Conservation (phyloP, 495 filamentous ascomycete genomes). For the Rhypophila decipiens region DNA sequence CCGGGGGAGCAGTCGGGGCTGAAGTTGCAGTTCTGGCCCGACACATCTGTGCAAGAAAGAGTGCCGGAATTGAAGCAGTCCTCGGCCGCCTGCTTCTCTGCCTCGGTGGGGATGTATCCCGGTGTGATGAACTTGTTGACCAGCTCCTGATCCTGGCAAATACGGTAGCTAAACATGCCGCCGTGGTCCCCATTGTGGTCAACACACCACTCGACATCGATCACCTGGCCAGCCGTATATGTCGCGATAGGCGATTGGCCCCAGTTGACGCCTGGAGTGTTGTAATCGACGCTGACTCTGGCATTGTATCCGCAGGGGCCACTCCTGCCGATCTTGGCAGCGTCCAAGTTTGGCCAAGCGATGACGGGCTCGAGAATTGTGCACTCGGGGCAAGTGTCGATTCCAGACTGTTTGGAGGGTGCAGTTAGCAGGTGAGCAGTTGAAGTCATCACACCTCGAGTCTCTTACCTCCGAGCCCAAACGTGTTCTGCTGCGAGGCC, state of each 20-base stretch:
- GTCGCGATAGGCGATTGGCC: constrained; percentile 37
- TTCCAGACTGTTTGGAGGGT: constrained; percentile 29
- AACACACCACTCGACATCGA: constrained; percentile 52
- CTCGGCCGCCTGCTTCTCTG: constrained; percentile 50
- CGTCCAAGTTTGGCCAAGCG: constrained; percentile 45
- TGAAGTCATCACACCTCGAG: too few relatives aligned
- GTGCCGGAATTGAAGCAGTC: constrained; percentile 47
- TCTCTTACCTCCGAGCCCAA: constrained; percentile 40
- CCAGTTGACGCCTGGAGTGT: constrained; percentile 41
- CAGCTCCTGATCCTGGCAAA: constrained; percentile 47
- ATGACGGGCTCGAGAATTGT: constrained; percentile 50
- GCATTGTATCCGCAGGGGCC: constrained; percentile 53
- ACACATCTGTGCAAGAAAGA: constrained; percentile 46
- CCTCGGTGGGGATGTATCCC: constrained; percentile 43
- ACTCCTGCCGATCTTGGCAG: constrained; percentile 42
- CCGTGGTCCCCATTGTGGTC: constrained; percentile 56
- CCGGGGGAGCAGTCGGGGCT: constrained; percentile 43
- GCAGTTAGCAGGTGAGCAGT: background rate
- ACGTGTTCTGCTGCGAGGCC: constrained; percentile 40
- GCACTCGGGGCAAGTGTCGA: constrained; percentile 51
- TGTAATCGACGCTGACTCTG: constrained; percentile 51
- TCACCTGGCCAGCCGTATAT: constrained; percentile 38
- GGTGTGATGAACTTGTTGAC: constrained; percentile 48
- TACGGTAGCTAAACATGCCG: constrained; percentile 53
- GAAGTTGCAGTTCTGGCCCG: constrained; percentile 46